Conservation (phyloP, 257 asterid genomes). For the Henckelia pumila region DNA sequence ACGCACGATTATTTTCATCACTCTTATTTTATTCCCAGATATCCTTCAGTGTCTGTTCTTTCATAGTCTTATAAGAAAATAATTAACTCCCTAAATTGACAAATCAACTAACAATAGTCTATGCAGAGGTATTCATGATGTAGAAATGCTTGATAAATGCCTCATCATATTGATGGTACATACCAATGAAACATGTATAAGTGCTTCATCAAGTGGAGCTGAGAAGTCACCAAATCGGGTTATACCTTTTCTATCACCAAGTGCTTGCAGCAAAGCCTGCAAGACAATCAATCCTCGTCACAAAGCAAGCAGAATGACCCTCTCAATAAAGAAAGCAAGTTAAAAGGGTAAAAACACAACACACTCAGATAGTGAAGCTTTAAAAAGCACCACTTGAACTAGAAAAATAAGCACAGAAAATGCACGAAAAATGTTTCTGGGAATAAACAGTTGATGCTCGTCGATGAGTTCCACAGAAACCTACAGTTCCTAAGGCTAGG, state of each 20-base stretch:
- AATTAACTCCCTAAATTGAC: background rate
- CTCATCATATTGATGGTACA: constrained; percentile 13
- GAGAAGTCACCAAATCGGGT: constrained; percentile 93
- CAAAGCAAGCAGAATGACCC: constrained; percentile 5
- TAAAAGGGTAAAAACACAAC: background rate
- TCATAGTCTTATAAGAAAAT: background rate
- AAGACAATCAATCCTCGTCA: constrained; percentile 9
- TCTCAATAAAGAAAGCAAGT: background rate
- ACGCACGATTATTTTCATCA: background rate
- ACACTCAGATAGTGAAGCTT: background rate
- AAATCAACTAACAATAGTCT: background rate
- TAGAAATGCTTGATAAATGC: constrained; percentile 1
- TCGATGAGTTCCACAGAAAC: constrained; percentile 8
- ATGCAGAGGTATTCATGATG: background rate
- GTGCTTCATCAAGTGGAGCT: constrained; percentile 98
- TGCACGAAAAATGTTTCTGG: background rate
- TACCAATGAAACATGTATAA: constrained; percentile 91
- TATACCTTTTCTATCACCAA: constrained; percentile 94
- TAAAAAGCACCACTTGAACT: no score
- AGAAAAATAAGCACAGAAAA: no score
- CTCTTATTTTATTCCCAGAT: no score
- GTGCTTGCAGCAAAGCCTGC: constrained; percentile 90
- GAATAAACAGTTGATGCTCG: background rate
- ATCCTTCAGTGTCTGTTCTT: background rate
- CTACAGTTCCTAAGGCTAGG: constrained; percentile 85